A percentile compares a stretch with the other conserved stretches of the same genome.
These are phyloP conservation scores for Moringa oleifera DNA, from an alignment of 345 rosid genomes.

Conservation along the genomic window DNA sequence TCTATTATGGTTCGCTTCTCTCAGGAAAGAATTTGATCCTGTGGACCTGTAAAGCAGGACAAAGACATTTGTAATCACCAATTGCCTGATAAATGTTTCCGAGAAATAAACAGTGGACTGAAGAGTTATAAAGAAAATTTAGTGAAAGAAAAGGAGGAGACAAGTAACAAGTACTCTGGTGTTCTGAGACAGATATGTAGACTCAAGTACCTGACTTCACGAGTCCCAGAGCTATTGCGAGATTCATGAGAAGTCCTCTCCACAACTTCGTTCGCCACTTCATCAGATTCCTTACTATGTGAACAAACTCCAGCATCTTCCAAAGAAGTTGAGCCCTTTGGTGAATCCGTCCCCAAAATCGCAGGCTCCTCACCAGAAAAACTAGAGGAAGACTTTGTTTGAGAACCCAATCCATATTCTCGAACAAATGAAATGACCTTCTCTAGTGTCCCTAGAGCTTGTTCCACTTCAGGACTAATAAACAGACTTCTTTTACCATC, in stretches of 20 bases:
- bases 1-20: constrained; percentile 55
- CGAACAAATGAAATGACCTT: constrained; percentile 53
- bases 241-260: constrained; percentile 36
- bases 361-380: constrained; percentile 30
- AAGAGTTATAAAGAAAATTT: no score
- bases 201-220: constrained; percentile 31
- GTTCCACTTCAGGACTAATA: constrained; percentile 60
- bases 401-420: constrained; percentile 29
- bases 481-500: constrained; percentile 28
- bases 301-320: constrained; percentile 22
- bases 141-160: no score
- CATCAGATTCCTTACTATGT: constrained; percentile 21
- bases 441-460: constrained; percentile 73
- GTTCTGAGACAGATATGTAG: not conserved
- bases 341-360: constrained; percentile 14
- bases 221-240: constrained; percentile 23
- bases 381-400: constrained; percentile 20
- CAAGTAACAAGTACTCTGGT: no score
- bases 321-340: constrained; percentile 12
- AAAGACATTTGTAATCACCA: not conserved
- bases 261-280: constrained; percentile 21
- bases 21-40: constrained; percentile 37
- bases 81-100: not conserved
- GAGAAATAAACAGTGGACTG: not conserved
- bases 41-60: constrained; percentile 25